phyloP scores from a whole-genome alignment of 176 grass and related monocot species.

The Chloris gayana region DNA sequence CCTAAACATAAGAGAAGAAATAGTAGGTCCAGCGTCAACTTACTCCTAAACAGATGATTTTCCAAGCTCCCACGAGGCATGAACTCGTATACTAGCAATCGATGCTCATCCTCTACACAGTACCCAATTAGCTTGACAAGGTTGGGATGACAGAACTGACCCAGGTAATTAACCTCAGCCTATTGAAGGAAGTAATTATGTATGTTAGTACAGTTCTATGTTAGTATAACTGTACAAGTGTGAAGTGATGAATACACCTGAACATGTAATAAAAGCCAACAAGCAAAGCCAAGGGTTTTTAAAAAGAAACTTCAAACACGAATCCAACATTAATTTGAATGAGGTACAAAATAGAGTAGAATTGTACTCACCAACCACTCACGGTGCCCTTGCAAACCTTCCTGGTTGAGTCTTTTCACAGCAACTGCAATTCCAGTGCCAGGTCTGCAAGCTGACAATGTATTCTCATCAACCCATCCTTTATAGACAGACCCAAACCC shows the following conservation, averaged over 20 bases:
- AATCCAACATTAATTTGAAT: constrained; percentile 2
- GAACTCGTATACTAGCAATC: constrained; percentile 87
- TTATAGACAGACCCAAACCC: constrained; percentile 92
- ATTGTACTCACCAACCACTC: constrained; percentile 84
- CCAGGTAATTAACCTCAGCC: constrained; percentile 92
- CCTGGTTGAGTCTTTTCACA: constrained; percentile 83
- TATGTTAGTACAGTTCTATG: no score
- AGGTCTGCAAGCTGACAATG: constrained; percentile 64
- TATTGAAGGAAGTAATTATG: constrained; percentile 33
- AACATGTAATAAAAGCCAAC: neutral
- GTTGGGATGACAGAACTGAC: constrained; percentile 83
- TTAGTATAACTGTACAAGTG: no score
- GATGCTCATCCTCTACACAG: constrained; percentile 81
- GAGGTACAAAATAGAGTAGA: constrained; percentile 17
- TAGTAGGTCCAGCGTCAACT: constrained; percentile 32
- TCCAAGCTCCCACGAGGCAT: constrained; percentile 97
- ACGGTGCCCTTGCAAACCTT: constrained; percentile 76
- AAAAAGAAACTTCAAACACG: constrained; percentile 30
- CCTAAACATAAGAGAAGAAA: constrained; percentile 2
- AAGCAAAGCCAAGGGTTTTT: neutral
- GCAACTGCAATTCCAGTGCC: constrained; percentile 79
- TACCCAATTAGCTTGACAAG: constrained; percentile 89
- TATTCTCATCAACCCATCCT: constrained; percentile 81
- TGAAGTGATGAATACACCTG: neutral
- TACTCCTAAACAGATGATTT: constrained; percentile 97